Percentiles rank a stretch among this genome's conserved stretches.
Evolutionary conservation across 225 moss, liverwort and hornwort genomes (phyloP).

Genomic region (Takakia lepidozioides): DNA sequence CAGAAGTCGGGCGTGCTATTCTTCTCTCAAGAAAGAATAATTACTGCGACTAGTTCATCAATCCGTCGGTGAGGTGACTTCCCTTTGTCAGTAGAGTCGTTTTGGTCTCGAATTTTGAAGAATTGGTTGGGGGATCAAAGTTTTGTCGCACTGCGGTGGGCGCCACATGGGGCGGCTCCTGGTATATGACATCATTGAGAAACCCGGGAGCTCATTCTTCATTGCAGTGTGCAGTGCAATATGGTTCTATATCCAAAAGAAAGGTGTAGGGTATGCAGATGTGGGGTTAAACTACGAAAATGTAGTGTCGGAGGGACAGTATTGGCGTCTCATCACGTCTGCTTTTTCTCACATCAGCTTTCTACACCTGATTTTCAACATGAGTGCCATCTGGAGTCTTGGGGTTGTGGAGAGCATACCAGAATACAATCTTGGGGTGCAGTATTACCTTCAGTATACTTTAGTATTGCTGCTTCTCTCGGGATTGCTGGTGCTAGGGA

Average conservation of each 20-base stretch:
- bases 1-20: too few species aligned
- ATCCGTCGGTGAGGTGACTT: too few species aligned
- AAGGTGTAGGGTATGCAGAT: slow-evolving; percentile 58
- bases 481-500: slow-evolving; percentile 65
- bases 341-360: slow-evolving; percentile 93
- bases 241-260: slow-evolving; percentile 71
- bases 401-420: slow-evolving; percentile 66
- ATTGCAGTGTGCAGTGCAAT: slow-evolving; percentile 68
- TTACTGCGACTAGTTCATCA: too few species aligned
- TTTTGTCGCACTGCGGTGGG: too few species aligned
- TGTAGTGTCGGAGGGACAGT: slow-evolving; percentile 74
- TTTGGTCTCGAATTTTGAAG: too few species aligned
- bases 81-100: too few species aligned
- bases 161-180: slow-evolving; percentile 70
- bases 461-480: slow-evolving; percentile 69
- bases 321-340: slow-evolving; percentile 90
- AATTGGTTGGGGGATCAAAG: too few species aligned
- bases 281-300: slow-evolving; percentile 83
- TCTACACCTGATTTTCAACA: slow-evolving; percentile 94
- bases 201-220: slow-evolving; percentile 64
- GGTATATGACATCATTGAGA: slow-evolving; percentile 71
- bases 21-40: too few species aligned
- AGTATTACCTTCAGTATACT: slow-evolving; percentile 84
- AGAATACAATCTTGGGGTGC: slow-evolving; percentile 54
- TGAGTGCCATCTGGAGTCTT: slow-evolving; percentile 97